Evolutionary conservation across 495 filamentous ascomycete species (phyloP), one percentile per base, ranked within the genome.

Genomic region (Gamarada debralockiae): DNA sequence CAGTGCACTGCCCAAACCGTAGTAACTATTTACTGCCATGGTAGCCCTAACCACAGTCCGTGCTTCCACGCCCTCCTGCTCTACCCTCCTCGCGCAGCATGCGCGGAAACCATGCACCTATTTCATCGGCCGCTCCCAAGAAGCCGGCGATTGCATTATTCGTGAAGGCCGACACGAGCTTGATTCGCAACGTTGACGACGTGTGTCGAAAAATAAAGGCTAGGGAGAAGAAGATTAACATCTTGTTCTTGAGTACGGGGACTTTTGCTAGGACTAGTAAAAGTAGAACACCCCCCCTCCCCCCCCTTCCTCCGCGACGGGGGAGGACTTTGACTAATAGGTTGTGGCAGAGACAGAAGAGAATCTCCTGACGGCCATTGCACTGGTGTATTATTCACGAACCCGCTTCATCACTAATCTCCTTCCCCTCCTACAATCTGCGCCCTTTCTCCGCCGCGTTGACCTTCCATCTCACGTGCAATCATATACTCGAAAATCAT

Each of bases 321-420:
- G 10, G 42, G 48, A 18, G 59, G 56, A 33, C 38, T 43, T 20
- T 20, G 15, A 17, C 15, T 4, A 17, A 13, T 14, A 37, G 33
- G 7, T 12, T 3, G 20, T n/a, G 42, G 17, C 1, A 46, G 38
- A 76, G 81, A 82, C 40, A 86, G 84, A 0, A 21, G 56, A 1
- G 87, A 90, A 64, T 74, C 70, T 15, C 69, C 89, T 10, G 69
- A 82, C 56, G 65, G n/a, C 67, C 29, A 72, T 73, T 48, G 65
- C 76, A 36, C 64, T 86, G 3, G 69, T 65, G 40, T 82, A 81
- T 67, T 88, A 88, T 65, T 69, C 78, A 22, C 82, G 86, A 13
- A 72, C 77, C 41, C 78, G 84, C 34, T 86, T 88, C 63, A 73
- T 77, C 20, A 52, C 65, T 36, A 84, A 85, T 58, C 74, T 90